phyloP scores from a whole-genome alignment of 306 rosid species.

The Vigna reflexopilosa region DNA sequence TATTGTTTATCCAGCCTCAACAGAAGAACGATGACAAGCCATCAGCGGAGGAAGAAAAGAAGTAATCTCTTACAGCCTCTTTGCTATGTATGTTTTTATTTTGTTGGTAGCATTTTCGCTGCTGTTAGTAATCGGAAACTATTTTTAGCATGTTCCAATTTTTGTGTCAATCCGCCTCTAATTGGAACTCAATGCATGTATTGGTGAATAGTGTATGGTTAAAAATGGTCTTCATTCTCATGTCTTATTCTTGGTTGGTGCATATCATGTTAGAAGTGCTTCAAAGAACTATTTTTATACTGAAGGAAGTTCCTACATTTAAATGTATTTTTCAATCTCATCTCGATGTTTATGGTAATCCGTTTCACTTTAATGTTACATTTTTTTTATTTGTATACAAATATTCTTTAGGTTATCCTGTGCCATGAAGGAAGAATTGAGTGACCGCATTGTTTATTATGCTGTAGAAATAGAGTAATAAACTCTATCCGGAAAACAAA shows the following conservation, averaged over 20 bases:
- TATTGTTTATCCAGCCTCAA: constrained; percentile 50
- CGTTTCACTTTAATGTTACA: neutral
- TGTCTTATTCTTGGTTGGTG: constrained; percentile 16
- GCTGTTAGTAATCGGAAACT: constrained; percentile 28
- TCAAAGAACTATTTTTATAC: constrained; percentile 14
- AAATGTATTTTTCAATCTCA: neutral
- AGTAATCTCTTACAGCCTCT: constrained; percentile 42
- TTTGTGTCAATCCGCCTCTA: neutral
- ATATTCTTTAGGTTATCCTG: neutral
- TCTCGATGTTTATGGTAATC: neutral
- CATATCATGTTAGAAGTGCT: constrained; percentile 14
- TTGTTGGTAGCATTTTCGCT: constrained; percentile 37
- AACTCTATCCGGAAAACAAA: no score
- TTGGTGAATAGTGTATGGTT: constrained; percentile 28
- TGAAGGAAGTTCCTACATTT: constrained; percentile 26
- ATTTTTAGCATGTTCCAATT: constrained; percentile 23
- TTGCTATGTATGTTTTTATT: constrained; percentile 33
- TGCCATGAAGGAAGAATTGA: neutral
- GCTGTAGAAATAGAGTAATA: neutral
- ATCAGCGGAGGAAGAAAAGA: constrained; percentile 71
- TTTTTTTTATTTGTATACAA: constrained; percentile 23
- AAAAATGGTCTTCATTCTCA: constrained; percentile 12
- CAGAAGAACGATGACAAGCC: constrained; percentile 77
- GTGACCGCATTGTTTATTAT: neutral
- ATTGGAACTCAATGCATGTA: constrained; percentile 27